Base-by-base conservation (phyloP, 2,329 filamentous ascomycete species). In the Beauveria rudraprayagi region DNA sequence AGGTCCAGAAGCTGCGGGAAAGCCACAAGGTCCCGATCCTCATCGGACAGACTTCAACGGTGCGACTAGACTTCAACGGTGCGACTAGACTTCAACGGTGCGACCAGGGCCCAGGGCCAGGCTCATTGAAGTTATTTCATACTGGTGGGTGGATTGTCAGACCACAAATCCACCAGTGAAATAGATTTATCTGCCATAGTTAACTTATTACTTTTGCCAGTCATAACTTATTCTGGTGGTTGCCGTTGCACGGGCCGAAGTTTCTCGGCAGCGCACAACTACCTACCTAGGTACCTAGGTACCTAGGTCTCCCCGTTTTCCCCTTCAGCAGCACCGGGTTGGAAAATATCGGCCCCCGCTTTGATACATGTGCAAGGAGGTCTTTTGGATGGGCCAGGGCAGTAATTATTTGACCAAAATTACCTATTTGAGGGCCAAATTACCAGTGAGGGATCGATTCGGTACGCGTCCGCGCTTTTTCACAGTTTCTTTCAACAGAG, bases 21-120 rank as follows among this genome's bases (percentile, higher is more conserved):
- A 57, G 24, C 41, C 56, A 44, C 30, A 61, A 56, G 24, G 34
- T 61, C 34, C 59, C 59, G 59, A 56, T 61, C 51, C 51, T 40
- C 30, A 61, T 61, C 28, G 28, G 28, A 26, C 58, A 51, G 51
- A 50, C 51, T 55, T 61, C 52, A 56, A 54, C 50, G 52, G 28
- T 28, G 24, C 24, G 24, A 26, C 24, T 26, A 24, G 24, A 28
- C 8, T 28, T 9, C 8, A 28, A 28, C 28, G 28, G 26, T 8
- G 26, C 26, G 26, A 28, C 26, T 7, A 26, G 51, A 50, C 51
- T 55, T 61, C 52, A 56, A 54, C 50, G 52, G 30, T 48, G 51
- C 51, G 51, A 48, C 58, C 58, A 61, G 43, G 51, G 43, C 50
- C 37, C 8, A 26, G 17, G 14, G 44, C 55, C 43, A 48, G 55